Evolutionary conservation across 257 asterid species (phyloP), one percentile per base, ranked within the genome.

Genomic region (Gardenia jasminoides): DNA sequence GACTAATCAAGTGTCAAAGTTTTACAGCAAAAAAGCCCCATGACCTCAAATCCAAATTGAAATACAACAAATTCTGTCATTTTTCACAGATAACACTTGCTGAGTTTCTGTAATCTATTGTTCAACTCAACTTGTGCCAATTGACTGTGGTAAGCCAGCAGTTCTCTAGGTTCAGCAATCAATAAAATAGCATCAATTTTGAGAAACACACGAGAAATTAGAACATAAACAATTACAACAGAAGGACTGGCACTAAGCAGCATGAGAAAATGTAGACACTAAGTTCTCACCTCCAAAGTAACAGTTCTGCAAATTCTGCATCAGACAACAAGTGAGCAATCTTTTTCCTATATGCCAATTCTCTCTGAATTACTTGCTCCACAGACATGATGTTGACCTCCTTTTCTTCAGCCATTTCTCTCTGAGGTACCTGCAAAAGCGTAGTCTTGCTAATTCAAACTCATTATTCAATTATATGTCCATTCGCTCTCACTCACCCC

Each of bases 321-420:
- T 70, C 77, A 24, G 82, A 52, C 72, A 74, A 56, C 64, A 67
- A 69, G 72, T 69, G 41, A n/a, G 70, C 78, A 24, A 76, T 80
- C 80, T 80, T 83, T 70, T 67, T 44, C 58, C 80, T 64, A 58
- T 56, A 75, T 24, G 81, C 82, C 52, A 84, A 67, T 67, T 83
- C 87, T 67, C 78, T 80, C 68, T 76, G 72, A 72, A 73, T 68
- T 11, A 79, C 85, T 44, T 70, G 83, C 78, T 79, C 83, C 36
- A 85, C 69, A 1, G 86, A 43, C 65, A 65, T 79, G 47, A 72
- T 28, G 44, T 69, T 52, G 36, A 47, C 72, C 46, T 52, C 65
- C 80, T 79, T 81, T 33, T 75, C 81, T 76, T 65, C 84, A 71
- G 61, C 85, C 93, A 91, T 89, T 72, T 75, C 77, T 41, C 76